These are phyloP conservation scores for Naumovozyma baii DNA, from an alignment of 805 yeast genomes.

Conservation along the genomic window DNA sequence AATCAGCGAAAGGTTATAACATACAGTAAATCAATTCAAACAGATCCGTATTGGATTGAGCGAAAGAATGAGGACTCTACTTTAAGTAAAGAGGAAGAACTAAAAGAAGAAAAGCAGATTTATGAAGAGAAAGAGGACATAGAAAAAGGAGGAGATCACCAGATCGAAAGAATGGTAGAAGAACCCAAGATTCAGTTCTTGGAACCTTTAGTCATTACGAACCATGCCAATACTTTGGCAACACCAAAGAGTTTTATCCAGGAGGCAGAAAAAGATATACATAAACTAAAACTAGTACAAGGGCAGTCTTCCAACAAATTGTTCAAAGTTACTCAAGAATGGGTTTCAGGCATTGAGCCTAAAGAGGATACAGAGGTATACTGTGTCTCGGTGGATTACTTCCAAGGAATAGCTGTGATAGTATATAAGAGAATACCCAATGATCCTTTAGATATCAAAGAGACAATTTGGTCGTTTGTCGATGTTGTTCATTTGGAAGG, in stretches of 20 bases:
- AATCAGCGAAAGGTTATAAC: constrained; percentile 6
- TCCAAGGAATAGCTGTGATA: not conserved
- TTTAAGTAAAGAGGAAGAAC: not conserved
- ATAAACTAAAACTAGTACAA: not conserved
- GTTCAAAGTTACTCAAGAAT: not conserved
- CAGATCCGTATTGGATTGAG: constrained; percentile 10
- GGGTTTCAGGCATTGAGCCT: not conserved
- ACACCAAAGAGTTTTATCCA: not conserved
- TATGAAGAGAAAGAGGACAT: not conserved
- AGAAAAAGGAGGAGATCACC: not conserved
- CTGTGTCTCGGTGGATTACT: constrained; percentile 4
- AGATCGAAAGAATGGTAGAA: not conserved
- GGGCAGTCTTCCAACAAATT: not conserved
- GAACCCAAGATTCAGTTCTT: not conserved
- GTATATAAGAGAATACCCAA: not conserved
- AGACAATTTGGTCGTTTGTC: not conserved
- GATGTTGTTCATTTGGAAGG: not conserved
- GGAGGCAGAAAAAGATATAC: not conserved
- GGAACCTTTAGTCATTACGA: not conserved
- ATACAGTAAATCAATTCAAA: constrained; percentile 21
- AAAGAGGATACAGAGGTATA: not conserved
- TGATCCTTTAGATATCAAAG: not conserved
- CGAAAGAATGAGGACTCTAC: no score
- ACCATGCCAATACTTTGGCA: not conserved
- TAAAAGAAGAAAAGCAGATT: not conserved